Evolutionary conservation across 1,284 basidiomycete species (phyloP).

Genomic region (Moesziomyces aphidis): DNA sequence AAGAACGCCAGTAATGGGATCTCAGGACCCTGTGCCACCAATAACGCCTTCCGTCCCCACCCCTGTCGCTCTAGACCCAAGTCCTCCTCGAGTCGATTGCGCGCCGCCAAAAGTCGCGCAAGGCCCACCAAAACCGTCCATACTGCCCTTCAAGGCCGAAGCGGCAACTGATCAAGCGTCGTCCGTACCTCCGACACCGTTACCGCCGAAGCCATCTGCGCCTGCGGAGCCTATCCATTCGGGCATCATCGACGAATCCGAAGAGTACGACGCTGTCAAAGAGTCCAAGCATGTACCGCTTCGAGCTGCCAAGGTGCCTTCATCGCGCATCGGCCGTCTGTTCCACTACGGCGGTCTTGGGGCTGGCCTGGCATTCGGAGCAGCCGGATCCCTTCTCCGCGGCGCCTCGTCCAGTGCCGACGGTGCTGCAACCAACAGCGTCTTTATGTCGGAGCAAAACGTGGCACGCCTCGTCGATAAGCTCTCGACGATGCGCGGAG

Average conservation of each 20-base stretch:
- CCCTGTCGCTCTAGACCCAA: too few relatives aligned
- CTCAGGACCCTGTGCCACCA: too few relatives aligned
- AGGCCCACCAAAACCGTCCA: too few relatives aligned
- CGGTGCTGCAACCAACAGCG: slow-evolving; percentile 4
- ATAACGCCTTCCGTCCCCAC: too few relatives aligned
- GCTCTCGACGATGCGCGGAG: slow-evolving; percentile 92
- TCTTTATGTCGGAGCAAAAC: slow-evolving; percentile 72
- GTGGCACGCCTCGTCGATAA: slow-evolving; percentile 90
- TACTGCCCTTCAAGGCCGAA: too few relatives aligned
- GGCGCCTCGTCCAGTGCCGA: slow-evolving; percentile 17
- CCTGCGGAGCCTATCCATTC: too few relatives aligned
- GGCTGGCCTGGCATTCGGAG: slow-evolving; percentile 64
- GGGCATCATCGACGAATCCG: slow-evolving; percentile 1
- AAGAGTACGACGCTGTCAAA: slow-evolving; percentile 63
- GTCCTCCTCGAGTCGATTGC: too few relatives aligned
- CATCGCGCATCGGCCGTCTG: slow-evolving; percentile 64
- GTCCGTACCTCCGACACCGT: too few relatives aligned
- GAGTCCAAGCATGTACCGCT: slow-evolving; percentile 54
- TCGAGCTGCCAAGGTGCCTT: slow-evolving; percentile 63
- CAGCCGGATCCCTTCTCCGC: slow-evolving; percentile 56
- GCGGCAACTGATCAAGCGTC: too few relatives aligned
- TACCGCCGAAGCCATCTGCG: too few relatives aligned
- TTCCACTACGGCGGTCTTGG: slow-evolving; percentile 66
- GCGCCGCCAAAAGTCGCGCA: too few relatives aligned
- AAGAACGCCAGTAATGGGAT: too few relatives aligned